Percentiles rank a stretch among this genome's conserved stretches.
Conservation (phyloP, 192 early-diverging fungal species). For the Linnemannia elongata region DNA sequence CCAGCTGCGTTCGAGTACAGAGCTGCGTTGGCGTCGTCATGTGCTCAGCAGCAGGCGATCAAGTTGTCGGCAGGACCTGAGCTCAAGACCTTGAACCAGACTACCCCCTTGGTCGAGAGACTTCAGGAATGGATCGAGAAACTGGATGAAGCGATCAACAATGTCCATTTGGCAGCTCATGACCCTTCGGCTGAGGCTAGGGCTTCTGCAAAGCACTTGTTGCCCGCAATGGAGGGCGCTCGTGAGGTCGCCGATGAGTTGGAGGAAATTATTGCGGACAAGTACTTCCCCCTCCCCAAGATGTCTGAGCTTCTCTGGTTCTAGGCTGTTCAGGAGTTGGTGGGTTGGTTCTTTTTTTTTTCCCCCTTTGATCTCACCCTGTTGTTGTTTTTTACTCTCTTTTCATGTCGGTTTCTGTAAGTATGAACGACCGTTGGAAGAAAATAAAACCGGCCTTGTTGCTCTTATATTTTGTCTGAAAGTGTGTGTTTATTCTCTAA, state of each 20-base stretch:
- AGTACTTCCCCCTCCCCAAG: constrained; percentile 97
- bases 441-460: too few relatives aligned
- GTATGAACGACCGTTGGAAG: too few relatives aligned
- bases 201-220: constrained; percentile 68
- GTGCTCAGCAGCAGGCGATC: constrained; percentile 74
- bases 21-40: constrained; percentile 83
- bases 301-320: constrained; percentile 88
- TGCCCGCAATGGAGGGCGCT: constrained; percentile 79
- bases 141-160: constrained; percentile 66
- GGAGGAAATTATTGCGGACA: constrained; percentile 86
- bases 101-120: constrained; percentile 68
- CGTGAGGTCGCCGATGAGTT: constrained; percentile 79
- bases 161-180: constrained; percentile 64
- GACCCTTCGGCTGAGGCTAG: constrained; percentile 72
- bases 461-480: too few relatives aligned
- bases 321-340: not conserved
- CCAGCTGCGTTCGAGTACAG: constrained; percentile 90
- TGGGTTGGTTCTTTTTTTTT: not conserved
- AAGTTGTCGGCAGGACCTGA: constrained; percentile 74
- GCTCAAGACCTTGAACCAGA: constrained; percentile 69
- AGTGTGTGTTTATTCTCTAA: too few relatives aligned
- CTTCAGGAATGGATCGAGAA: constrained; percentile 69
- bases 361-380: not conserved
- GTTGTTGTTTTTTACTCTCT: not conserved
- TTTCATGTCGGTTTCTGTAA: not conserved